Evolutionary conservation across 1,284 basidiomycete species (phyloP).

Genomic region (Irpex sp.): DNA sequence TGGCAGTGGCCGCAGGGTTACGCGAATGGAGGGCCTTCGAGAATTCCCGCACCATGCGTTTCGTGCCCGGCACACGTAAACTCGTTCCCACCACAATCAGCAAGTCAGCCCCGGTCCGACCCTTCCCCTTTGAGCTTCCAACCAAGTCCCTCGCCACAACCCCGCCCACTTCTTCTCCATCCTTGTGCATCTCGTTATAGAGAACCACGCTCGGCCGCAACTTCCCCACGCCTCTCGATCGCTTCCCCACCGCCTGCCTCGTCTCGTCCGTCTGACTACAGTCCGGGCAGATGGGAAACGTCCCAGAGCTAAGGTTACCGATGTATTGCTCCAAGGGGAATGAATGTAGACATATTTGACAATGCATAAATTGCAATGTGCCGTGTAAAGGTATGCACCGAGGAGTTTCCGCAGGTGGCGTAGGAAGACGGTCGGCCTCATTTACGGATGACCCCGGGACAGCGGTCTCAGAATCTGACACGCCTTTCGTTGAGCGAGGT

Average conservation of each 20-base stretch:
- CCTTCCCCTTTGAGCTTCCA: constrained; percentile 60
- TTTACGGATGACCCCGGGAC: constrained; percentile 5
- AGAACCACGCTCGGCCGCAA: constrained; percentile 87
- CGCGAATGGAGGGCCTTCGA: constrained; percentile 72
- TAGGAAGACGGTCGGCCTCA: constrained; percentile 31
- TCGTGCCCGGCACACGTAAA: constrained; percentile 88
- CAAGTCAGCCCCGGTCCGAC: constrained; percentile 73
- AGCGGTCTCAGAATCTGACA: constrained; percentile 7
- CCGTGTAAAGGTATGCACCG: constrained; percentile 91
- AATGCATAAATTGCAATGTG: constrained; percentile 77
- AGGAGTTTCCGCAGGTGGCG: constrained; percentile 47
- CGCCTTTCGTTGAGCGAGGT: constrained; percentile 32
- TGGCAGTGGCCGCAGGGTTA: constrained; percentile 23
- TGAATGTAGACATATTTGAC: constrained; percentile 75
- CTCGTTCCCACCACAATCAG: constrained; percentile 91
- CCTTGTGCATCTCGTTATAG: constrained; percentile 87
- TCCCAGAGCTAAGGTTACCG: constrained; percentile 52
- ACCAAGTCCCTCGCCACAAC: constrained; percentile 75
- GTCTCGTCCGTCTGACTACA: constrained; percentile 71
- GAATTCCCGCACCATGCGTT: constrained; percentile 90
- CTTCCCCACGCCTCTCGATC: constrained; percentile 77
- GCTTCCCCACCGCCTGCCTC: constrained; percentile 74
- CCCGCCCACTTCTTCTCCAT: constrained; percentile 84
- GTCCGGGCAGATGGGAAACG: constrained; percentile 75
- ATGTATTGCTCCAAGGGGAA: constrained; percentile 63